A percentile compares a stretch with the other conserved stretches of the same genome.
These are phyloP conservation scores for Liquidambar formosana DNA, from an alignment of 164 flowering plant species.

Conservation along the genomic window DNA sequence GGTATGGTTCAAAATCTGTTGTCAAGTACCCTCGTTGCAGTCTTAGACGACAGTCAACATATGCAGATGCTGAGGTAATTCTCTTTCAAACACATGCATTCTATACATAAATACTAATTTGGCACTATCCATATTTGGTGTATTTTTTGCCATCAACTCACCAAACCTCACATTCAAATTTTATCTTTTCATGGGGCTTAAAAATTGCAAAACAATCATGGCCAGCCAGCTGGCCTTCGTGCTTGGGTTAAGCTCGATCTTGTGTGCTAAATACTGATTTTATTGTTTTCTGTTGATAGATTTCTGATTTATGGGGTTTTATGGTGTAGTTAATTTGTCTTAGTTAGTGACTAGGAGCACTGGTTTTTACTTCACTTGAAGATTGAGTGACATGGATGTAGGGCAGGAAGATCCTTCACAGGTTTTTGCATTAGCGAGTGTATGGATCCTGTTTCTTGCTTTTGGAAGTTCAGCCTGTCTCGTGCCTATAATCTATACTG, in stretches of 20 bases:
- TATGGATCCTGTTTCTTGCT: conserved; percentile 77
- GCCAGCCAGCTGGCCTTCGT: no score
- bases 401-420: conserved; percentile 98
- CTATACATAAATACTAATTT: no score
- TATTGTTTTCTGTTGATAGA: background rate
- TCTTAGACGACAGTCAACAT: conserved; percentile 72
- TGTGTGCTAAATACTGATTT: no score
- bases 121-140: no score
- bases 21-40: conserved; percentile 97
- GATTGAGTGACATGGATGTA: conserved; percentile 62
- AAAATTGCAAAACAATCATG: no score
- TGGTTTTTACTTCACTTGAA: conserved; percentile 24
- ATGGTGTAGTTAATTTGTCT: background rate
- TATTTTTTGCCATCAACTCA: no score
- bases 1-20: conserved; percentile 91
- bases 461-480: conserved; percentile 67
- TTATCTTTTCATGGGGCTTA: no score
- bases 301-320: background rate
- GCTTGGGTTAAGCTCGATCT: no score
- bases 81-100: conserved; percentile 1
- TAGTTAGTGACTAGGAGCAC: background rate
- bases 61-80: conserved; percentile 97
- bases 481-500: conserved; percentile 58
- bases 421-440: conserved; percentile 76
- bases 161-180: no score